Percentiles rank a stretch among this genome's conserved stretches.
Conservation (phyloP, 2,329 filamentous ascomycete genomes). For the Trichoderma endophyticum region DNA sequence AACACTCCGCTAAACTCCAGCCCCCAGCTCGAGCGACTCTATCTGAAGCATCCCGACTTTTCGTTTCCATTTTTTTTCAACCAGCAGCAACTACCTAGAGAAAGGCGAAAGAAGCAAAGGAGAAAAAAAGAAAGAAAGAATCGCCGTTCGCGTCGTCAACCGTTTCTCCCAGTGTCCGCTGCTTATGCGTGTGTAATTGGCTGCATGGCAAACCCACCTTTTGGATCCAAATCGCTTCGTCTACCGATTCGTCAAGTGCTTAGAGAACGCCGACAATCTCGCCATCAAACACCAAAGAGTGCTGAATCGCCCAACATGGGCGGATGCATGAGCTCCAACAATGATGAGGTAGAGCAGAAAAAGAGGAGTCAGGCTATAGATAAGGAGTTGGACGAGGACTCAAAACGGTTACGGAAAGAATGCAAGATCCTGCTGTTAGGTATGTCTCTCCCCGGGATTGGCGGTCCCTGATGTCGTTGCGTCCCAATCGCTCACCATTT, state of each 20-base stretch:
- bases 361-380: slow-evolving; percentile 97
- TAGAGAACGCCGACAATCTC: slow-evolving; percentile 11
- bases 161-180: neutral
- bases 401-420: slow-evolving; percentile 86
- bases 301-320: slow-evolving; percentile 64
- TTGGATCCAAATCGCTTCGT: slow-evolving; percentile 18
- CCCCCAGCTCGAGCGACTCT: slow-evolving; percentile 6
- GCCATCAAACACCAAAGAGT: slow-evolving; percentile 10
- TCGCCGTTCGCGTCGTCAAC: neutral
- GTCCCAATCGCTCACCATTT: neutral
- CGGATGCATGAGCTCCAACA: slow-evolving; percentile 84
- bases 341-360: slow-evolving; percentile 87
- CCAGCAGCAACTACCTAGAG: neutral
- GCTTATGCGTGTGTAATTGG: slow-evolving; percentile 19
- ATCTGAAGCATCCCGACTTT: slow-evolving; percentile 12
- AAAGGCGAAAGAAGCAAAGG: neutral
- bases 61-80: neutral
- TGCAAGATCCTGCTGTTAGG: slow-evolving; percentile 97
- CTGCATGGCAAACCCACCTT: slow-evolving; percentile 15
- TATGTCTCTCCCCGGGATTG: slow-evolving; percentile 44
- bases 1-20: slow-evolving; percentile 15
- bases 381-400: slow-evolving; percentile 89
- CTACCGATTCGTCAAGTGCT: slow-evolving; percentile 17
- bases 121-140: neutral
- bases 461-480: neutral